Conservation (phyloP, 169 alveolate genomes). For the Toxoplasma gondii region DNA sequence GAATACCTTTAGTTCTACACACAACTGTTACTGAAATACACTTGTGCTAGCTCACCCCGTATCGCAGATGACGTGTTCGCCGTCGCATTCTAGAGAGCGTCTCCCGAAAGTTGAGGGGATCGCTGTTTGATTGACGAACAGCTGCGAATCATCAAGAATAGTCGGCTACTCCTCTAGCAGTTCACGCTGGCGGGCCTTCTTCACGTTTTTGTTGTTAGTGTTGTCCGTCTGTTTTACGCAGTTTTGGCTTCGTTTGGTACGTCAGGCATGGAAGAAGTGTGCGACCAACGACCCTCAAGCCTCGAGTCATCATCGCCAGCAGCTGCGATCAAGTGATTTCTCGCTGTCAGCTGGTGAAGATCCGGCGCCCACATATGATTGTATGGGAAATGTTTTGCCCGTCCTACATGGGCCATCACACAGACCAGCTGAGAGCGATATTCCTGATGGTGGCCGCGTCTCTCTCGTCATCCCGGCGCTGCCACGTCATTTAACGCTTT, state of each 20-base stretch:
- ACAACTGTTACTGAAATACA: no score
- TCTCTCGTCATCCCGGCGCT: background rate
- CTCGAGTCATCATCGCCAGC: background rate
- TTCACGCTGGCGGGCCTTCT: background rate
- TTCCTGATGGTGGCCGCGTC: background rate
- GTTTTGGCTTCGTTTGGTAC: background rate
- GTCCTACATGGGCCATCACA: background rate
- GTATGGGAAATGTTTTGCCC: background rate
- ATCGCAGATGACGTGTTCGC: no score
- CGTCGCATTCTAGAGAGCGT: no score
- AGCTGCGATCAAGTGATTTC: background rate
- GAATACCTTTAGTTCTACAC: no score
- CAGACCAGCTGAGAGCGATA: background rate
- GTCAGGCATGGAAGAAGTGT: background rate
- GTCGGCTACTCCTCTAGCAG: background rate
- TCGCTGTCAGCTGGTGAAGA: background rate
- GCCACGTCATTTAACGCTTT: background rate
- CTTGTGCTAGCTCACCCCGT: no score
- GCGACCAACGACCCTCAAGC: background rate
- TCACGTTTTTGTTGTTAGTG: background rate
- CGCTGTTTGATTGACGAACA: no score
- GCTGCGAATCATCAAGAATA: no score
- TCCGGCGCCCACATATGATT: background rate
- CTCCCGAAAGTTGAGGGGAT: no score
- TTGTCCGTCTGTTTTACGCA: background rate